Evolutionary conservation across 768 basidiomycete species (phyloP), one percentile per base, ranked within the genome.

Genomic region (Russula ochroleuca): DNA sequence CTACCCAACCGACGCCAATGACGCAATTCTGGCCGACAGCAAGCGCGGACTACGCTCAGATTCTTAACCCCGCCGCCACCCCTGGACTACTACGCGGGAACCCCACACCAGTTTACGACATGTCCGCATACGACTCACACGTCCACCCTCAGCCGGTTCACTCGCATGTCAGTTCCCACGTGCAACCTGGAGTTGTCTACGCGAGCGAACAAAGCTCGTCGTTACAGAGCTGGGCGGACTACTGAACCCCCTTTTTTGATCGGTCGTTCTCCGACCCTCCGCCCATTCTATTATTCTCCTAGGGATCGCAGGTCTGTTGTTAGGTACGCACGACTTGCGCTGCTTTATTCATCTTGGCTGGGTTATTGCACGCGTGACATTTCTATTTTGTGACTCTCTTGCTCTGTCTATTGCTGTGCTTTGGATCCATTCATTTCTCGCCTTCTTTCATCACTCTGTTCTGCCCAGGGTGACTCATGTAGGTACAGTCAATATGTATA

Each of bases 401-500:
- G 47, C 48, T 50, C 40, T 55, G 48, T 43, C 56, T 40, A 17
- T 54, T 43, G 58, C 43, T 54, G 51, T 64, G 51, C 37, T 45
- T 45, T 25, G 31, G 54, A 56, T 37, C 37, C 53, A 35, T 14
- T 49, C 31, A 23, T 56, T 60, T 60, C 59, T 61, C 61, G 59
- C 2, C 35, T 38, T 37, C 10, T 17, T 37, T 14, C n/a, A 13
- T n/a, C 38, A 10, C 25, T 40, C 14, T 45, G 23, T 23, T 25
- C 57, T 23, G 19, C 4, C 41, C 25, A 54, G 25, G 49, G 51
- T 59, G 37, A 41, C 21, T n/a, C 43, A 59, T 64, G 63, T 64
- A 64, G 57, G 63, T 54, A 59, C 63, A 59, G 33, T 59, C 19
- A 52, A 31, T 59, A 59, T 64, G 63, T 64, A 64, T 64, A 64